Base-by-base conservation (phyloP, 306 rosid species). In the Dalbergia cultrata region DNA sequence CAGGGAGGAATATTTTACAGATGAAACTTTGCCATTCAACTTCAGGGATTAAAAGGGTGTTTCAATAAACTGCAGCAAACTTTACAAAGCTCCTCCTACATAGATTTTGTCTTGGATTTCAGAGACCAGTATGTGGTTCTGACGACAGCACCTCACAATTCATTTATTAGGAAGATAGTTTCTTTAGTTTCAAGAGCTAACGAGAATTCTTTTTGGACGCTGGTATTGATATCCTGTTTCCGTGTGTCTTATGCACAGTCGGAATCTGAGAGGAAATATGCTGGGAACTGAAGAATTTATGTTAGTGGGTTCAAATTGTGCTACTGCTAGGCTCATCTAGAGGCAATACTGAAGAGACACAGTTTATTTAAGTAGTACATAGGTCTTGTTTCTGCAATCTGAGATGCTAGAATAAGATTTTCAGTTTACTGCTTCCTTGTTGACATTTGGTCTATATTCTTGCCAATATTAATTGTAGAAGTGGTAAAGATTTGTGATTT, bases 1-100 rank as follows among this genome's bases (percentile, higher is more conserved):
- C 50, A 86, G 89, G 78, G 85, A 87, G 83, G 97, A 96, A 80
- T 92, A 91, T 77, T 96, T 96, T 81, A 88, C 92, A 11, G 87
- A 84, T 66, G 89, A 84, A 65, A 90, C 92, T 16, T 67, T 93
- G 70, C 97, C 98, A 0, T 82, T 88, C 21, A 83, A 72, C 79
- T 92, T 93, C 79, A 87, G 90, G 85, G 87, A 85, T 61, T 89
- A 91, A 89, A 73, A 67, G 17, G 60, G 16, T n/a, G 5, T 69
- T 77, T 45, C 9, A 22, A 13, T 13, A 45, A 72, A 65, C 13
- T 67, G 49, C 70, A 16, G 80, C 39, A 18, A 75, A 74, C 39
- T 74, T 53, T 34, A 16, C 44, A 64, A 62, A 56, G 26, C 60
- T 31, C 19, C 26, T 54, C 60, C 34, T 50, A 3, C 39, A 37